Evolutionary conservation across 106 monocot species (phyloP), one percentile per base, ranked within the genome.

Genomic region (Posidonia australis): DNA sequence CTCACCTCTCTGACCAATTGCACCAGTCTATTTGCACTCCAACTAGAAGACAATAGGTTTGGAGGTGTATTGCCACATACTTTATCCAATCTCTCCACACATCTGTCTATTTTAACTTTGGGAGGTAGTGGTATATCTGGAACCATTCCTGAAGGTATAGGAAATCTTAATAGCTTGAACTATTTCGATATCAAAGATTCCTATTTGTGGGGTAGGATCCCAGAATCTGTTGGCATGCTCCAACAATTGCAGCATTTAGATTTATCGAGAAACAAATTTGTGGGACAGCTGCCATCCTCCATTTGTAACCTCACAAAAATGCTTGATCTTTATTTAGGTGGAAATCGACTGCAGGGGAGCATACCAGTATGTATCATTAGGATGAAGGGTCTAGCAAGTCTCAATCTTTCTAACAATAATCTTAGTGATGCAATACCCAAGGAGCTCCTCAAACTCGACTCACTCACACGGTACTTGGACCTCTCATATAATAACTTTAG

Each of bases 391-490:
- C 45, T 72, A 1, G 21, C n/a, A 1, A 14, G 21, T n/a, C 16
- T 64, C 1, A 54, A 72, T 19, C 53, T 72, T 13, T 72, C 72
- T 20, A 18, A 26, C 25, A 72, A 72, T 44, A 44, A 44, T 24
- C 64, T 72, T 10, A 46, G 10, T 53, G 72, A 64, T 0, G 41
- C 18, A 6, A 65, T 72, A 72, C 72, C 72, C n/a, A 30, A 43
- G 28, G 64, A 51, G 45, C 12, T 72, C 7, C 29, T 72, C 27
- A 5, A 12, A 13, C 12, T 57, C 10, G 1, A 47, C 0, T 65
- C 72, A 13, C n/a, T 72, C 13, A 11, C 30, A 28, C 13, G 2
- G 1, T 45, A 45, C 9, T 55, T 65, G 5, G 54, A 72, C 29
- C 12, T 72, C 1, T 64, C 72, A 5, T 14, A 28, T 27, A 72